phyloP scores from a whole-genome alignment of 1,284 basidiomycete genomes.

The Tilletia caries region DNA sequence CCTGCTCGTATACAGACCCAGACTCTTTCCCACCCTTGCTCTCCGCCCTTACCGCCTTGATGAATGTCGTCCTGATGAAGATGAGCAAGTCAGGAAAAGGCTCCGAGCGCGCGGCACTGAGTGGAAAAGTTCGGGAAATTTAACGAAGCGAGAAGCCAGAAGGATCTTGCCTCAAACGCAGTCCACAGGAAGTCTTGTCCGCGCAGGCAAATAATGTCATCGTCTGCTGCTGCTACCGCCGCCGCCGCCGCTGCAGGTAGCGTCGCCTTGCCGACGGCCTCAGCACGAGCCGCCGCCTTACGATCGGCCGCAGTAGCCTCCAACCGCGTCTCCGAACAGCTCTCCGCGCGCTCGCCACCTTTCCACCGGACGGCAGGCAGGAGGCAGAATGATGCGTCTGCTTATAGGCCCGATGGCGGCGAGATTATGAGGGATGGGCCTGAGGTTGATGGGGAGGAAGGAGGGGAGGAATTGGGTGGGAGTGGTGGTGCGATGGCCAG shows the following conservation, averaged over 20 bases:
- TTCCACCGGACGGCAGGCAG: background rate
- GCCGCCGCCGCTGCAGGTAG: background rate
- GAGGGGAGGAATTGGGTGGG: too few relatives aligned
- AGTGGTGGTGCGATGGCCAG: constrained; percentile 15
- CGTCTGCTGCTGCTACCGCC: background rate
- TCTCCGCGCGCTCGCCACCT: background rate
- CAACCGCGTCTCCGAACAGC: background rate
- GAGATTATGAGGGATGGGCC: too few relatives aligned
- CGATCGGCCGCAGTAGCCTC: background rate
- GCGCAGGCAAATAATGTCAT: background rate
- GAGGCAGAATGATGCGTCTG: too few relatives aligned
- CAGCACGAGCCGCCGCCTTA: background rate
- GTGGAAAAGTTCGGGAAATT: background rate
- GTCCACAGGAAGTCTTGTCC: background rate
- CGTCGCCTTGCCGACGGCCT: background rate
- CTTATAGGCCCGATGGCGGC: background rate
- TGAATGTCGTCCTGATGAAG: too few relatives aligned
- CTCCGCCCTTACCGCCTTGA: too few relatives aligned
- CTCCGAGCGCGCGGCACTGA: background rate
- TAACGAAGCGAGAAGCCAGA: background rate
- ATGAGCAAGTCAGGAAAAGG: background rate
- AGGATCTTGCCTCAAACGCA: too few relatives aligned
- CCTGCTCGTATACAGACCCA: too few relatives aligned
- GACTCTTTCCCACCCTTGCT: too few relatives aligned
- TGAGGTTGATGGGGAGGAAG: too few relatives aligned